These are phyloP conservation scores for Biancaea sappan DNA, from an alignment of 306 rosid genomes.

Conservation along the genomic window DNA sequence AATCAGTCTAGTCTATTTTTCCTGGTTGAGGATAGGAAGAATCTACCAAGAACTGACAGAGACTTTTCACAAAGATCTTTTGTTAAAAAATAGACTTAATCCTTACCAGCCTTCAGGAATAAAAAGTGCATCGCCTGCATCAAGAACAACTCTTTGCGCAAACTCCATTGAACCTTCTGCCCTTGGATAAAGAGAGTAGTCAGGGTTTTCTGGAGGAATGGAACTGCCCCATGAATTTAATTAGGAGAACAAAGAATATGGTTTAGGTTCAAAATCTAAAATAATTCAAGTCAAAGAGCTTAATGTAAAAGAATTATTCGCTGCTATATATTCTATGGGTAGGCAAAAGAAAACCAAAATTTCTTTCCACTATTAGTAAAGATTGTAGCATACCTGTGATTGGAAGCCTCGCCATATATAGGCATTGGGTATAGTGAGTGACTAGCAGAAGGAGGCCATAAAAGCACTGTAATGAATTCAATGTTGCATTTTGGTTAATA, in stretches of 20 bases:
- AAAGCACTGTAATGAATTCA: slow-evolving; percentile 57
- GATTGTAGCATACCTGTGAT: slow-evolving; percentile 71
- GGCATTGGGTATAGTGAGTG: slow-evolving; percentile 81
- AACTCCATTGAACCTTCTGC: slow-evolving; percentile 60
- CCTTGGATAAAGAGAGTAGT: slow-evolving; percentile 75
- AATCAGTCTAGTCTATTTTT: slow-evolving; percentile 26
- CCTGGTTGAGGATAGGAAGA: slow-evolving; percentile 26
- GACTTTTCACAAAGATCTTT: slow-evolving; percentile 30
- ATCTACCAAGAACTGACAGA: slow-evolving; percentile 23
- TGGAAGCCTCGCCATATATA: slow-evolving; percentile 93
- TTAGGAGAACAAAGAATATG: slow-evolving; percentile 13
- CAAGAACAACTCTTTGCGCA: slow-evolving; percentile 76
- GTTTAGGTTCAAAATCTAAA: slow-evolving; percentile 6
- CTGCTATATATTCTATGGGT: not conserved
- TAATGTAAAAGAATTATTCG: not conserved
- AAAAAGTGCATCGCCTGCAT: slow-evolving; percentile 89
- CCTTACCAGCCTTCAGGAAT: slow-evolving; percentile 98
- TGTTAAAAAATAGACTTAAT: slow-evolving; percentile 23
- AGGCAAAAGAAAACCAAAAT: not conserved
- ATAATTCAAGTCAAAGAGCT: not conserved
- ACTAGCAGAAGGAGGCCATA: slow-evolving; percentile 98
- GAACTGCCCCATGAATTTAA: slow-evolving; percentile 57
- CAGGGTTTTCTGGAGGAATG: slow-evolving; percentile 72
- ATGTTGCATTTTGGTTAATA: slow-evolving; percentile 2
- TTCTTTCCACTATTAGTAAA: not conserved